Percentiles rank a stretch among this genome's conserved stretches.
These are phyloP conservation scores for Purshia tridentata DNA, from an alignment of 306 rosid genomes.

Conservation along the genomic window DNA sequence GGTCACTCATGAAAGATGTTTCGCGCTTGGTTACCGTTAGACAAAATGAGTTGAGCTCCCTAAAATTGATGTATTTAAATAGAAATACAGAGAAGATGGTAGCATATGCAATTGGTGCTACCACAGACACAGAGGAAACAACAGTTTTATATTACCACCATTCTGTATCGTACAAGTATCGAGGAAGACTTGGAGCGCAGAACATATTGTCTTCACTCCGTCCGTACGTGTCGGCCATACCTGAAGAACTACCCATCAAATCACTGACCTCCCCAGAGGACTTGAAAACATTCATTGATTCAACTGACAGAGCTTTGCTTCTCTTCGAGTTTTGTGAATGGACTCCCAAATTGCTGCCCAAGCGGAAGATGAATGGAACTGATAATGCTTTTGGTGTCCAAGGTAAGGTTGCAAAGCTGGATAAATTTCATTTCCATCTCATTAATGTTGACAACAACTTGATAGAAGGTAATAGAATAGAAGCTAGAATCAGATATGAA, in stretches of 20 bases:
- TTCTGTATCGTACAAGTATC: conserved; percentile 67
- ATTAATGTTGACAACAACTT: no score
- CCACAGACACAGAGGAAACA: conserved; percentile 44
- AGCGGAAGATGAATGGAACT: conserved; percentile 45
- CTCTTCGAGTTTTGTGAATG: conserved; percentile 90
- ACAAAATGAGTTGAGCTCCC: conserved; percentile 37
- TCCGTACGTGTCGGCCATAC: conserved; percentile 36
- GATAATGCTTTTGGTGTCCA: conserved; percentile 33
- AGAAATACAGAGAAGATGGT: conserved; percentile 57
- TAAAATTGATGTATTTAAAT: conserved; percentile 59
- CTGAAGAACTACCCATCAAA: conserved; percentile 61
- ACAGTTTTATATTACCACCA: conserved; percentile 55
- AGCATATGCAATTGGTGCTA: conserved; percentile 61
- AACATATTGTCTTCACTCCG: conserved; percentile 50
- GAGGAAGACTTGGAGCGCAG: conserved; percentile 58
- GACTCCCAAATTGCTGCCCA: conserved; percentile 53
- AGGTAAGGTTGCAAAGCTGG: conserved; percentile 31
- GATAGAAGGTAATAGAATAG: no score
- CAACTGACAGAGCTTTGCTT: conserved; percentile 67
- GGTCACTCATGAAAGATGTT: conserved; percentile 66
- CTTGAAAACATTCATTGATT: conserved; percentile 49
- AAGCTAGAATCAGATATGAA: background rate
- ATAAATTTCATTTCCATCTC: no score
- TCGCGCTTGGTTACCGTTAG: conserved; percentile 29
- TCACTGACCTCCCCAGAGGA: conserved; percentile 41